Evolutionary conservation across 257 asterid species (phyloP), one percentile per base, ranked within the genome.

Genomic region (Eustoma russellianum): DNA sequence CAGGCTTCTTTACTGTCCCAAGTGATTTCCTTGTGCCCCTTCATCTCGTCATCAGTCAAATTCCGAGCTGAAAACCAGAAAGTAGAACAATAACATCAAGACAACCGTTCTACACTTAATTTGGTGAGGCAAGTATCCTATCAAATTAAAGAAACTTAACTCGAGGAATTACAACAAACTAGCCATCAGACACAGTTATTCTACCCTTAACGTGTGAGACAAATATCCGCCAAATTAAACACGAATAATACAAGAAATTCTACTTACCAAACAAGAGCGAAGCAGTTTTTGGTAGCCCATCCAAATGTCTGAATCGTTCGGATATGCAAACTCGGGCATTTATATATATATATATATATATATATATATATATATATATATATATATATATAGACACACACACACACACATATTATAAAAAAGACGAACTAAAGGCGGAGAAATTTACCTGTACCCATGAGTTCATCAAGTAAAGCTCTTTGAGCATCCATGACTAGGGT

Each of bases 1-100:
- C 97, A 92, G 41, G 76, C 98, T 30, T 92, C 98, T 80, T 79
- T 81, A 56, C 90, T 95, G 13, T 88, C 98, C 98, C 98, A 92
- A 59, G 82, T 85, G 17, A 88, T 66, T 70, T 92, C 98, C 54
- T 78, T 79, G 76, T 72, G 82, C 60, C 93, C 97, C 68, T 72
- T 92, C 62, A 82, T 83, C 82, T 92, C 90, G 66, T 88, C 98
- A 59, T 85, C 98, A 6, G 98, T 92, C 73, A 92, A 70, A 72
- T 92, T 81, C 9, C 98, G 95, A 13, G 93, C 98, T 92, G 70
- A 43, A 62, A 50, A 24, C 30, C 30, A 24, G 30, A 52, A 65
- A 57, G 35, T 55, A 49, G 30, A 50, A 50, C 15, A 24, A 50
- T 24, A 66, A 3, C 13, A 35, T 48, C 54, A 48, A 55, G 7